Evolutionary conservation across 768 basidiomycete species (phyloP).

Genomic region (Paxillus rubicundulus): DNA sequence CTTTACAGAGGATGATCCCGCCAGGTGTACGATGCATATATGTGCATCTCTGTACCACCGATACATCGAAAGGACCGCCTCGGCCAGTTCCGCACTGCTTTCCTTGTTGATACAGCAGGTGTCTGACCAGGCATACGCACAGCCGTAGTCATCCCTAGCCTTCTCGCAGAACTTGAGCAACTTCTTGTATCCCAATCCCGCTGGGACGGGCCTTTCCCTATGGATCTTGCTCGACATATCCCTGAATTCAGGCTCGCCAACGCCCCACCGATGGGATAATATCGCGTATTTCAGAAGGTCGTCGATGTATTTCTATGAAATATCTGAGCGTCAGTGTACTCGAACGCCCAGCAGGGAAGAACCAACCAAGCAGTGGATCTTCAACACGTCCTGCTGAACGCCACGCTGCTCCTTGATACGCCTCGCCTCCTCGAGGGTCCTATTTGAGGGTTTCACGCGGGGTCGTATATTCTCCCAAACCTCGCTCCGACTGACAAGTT

Average conservation of each 20-base stretch:
- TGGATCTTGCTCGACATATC: conserved; percentile 17
- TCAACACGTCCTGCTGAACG: background rate
- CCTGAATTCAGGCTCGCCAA: conserved; percentile 19
- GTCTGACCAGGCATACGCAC: conserved; percentile 29
- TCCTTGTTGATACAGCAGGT: conserved; percentile 30
- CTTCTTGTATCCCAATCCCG: conserved; percentile 25
- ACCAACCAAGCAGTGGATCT: background rate
- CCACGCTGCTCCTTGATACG: too few relatives aligned
- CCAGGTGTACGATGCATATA: conserved; percentile 25
- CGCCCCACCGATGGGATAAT: conserved; percentile 29
- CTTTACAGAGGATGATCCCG: conserved; percentile 17
- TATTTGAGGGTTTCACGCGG: background rate
- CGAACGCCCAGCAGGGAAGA: background rate
- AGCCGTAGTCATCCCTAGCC: conserved; percentile 21
- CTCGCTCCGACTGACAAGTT: conserved; percentile 5
- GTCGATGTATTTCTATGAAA: conserved; percentile 13
- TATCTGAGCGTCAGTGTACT: conserved; percentile 9
- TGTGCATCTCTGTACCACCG: conserved; percentile 24
- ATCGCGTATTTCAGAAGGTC: conserved; percentile 22
- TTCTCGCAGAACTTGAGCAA: conserved; percentile 27
- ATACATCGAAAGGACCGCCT: conserved; percentile 23
- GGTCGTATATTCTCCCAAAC: conserved; percentile 6
- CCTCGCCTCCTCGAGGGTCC: background rate
- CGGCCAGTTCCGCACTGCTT: conserved; percentile 25
- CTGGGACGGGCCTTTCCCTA: conserved; percentile 10